phyloP scores from a whole-genome alignment of 2,329 filamentous ascomycete genomes.

The Lomentospora prolificans region DNA sequence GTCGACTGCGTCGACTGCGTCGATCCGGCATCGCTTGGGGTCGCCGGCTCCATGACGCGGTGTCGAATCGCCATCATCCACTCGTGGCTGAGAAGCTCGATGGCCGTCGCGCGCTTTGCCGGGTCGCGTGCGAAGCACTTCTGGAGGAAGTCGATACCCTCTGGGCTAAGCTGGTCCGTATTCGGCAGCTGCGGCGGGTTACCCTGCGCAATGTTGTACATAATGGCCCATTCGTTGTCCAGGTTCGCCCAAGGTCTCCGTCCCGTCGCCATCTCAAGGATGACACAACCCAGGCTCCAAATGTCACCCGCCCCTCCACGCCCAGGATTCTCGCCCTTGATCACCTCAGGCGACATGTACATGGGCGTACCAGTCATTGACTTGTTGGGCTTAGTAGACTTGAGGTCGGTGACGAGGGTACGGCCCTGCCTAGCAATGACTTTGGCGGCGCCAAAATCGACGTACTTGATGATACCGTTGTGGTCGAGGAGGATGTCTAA shows the following conservation, averaged over 20 bases:
- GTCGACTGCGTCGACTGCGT: constrained; percentile 12
- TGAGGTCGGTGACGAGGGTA: constrained; percentile 58
- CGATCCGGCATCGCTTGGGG: constrained; percentile 48
- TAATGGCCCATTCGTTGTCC: constrained; percentile 99
- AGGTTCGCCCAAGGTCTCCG: constrained; percentile 88
- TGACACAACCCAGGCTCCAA: constrained; percentile 94
- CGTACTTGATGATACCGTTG: constrained; percentile 97
- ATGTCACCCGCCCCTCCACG: constrained; percentile 84
- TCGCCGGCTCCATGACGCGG: constrained; percentile 54
- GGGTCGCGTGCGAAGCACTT: constrained; percentile 84
- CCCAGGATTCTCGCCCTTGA: constrained; percentile 75
- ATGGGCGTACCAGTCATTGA: constrained; percentile 97
- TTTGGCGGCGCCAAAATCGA: constrained; percentile 96
- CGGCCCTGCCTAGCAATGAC: constrained; percentile 90
- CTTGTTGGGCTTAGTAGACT: constrained; percentile 58
- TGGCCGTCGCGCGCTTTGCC: constrained; percentile 64
- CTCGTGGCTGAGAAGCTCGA: constrained; percentile 86
- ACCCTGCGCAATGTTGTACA: constrained; percentile 99
- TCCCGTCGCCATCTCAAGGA: constrained; percentile 95
- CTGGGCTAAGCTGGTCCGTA: constrained; percentile 70
- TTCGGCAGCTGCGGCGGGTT: constrained; percentile 81
- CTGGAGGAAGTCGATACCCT: constrained; percentile 80
- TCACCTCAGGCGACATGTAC: constrained; percentile 99
- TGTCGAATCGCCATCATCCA: constrained; percentile 67
- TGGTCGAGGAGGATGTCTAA: constrained; percentile 85